Conservation (phyloP, 2,329 filamentous ascomycete genomes). For the Biscogniauxia marginata region DNA sequence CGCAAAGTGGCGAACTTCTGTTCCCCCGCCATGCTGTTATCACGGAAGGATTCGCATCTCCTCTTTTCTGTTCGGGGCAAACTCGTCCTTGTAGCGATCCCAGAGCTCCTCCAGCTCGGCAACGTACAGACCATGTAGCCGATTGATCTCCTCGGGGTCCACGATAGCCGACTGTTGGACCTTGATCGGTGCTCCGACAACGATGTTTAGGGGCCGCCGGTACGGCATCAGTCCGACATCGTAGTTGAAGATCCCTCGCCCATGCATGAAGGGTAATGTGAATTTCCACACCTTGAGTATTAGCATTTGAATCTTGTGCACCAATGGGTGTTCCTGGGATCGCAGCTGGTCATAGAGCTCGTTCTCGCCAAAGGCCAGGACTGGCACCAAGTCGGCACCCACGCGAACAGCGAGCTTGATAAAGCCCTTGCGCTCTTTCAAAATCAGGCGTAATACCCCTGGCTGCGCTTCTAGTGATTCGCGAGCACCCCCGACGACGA, state of each 20-base stretch:
- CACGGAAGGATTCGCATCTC: constrained; percentile 63
- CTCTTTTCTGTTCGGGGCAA: constrained; percentile 59
- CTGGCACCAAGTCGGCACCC: constrained; percentile 91
- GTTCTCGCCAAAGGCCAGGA: constrained; percentile 92
- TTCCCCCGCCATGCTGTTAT: constrained; percentile 1
- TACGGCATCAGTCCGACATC: constrained; percentile 97
- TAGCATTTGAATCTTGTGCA: constrained; percentile 80
- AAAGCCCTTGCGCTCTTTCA: constrained; percentile 85
- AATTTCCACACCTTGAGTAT: constrained; percentile 87
- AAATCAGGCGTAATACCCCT: constrained; percentile 70
- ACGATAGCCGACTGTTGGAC: constrained; percentile 65
- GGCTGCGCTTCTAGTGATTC: constrained; percentile 90
- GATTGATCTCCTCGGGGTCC: constrained; percentile 72
- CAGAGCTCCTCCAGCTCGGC: constrained; percentile 71
- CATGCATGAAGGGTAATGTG: constrained; percentile 87
- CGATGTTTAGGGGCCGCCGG: constrained; percentile 80
- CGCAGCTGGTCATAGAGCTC: constrained; percentile 91
- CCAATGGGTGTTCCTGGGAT: constrained; percentile 70
- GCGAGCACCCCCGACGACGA: constrained; percentile 88
- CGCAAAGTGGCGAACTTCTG: no score
- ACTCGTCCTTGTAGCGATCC: constrained; percentile 76
- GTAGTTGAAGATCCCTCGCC: constrained; percentile 93
- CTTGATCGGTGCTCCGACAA: constrained; percentile 79
- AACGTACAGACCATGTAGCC: constrained; percentile 77
- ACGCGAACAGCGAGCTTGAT: constrained; percentile 89